Conservation (phyloP, 441 rosid species). For the Corymbia citriodora region DNA sequence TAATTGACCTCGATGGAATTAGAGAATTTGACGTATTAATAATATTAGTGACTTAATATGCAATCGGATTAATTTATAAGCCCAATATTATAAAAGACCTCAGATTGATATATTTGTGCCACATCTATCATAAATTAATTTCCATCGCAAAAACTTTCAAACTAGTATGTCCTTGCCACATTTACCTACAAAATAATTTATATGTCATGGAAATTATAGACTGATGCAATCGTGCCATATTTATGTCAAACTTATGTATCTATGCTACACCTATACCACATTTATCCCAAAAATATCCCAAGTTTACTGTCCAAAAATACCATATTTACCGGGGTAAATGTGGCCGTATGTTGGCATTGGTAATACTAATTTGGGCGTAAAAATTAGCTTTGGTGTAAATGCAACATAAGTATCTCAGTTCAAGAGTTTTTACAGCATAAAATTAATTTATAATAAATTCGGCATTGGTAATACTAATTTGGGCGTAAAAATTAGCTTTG, state of each 20-base stretch:
- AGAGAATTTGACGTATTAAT: not conserved
- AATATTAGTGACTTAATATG: not conserved
- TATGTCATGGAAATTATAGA: too few relatives aligned
- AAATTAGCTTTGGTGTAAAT: not conserved
- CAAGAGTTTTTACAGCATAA: too few relatives aligned
- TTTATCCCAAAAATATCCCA: not conserved
- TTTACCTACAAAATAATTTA: too few relatives aligned
- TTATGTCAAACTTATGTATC: too few relatives aligned
- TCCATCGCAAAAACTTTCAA: too few relatives aligned
- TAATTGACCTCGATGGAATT: not conserved
- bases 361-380: not conserved
- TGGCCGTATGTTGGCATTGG: rapidly evolving
- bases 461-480: too few relatives aligned
- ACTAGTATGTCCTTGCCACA: rapidly evolving
- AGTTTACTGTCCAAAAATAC: rapidly evolving
- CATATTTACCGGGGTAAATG: not conserved
- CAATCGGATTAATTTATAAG: not conserved
- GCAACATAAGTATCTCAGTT: too few relatives aligned
- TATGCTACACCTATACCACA: not conserved
- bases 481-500: too few relatives aligned
- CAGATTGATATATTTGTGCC: rapidly evolving
- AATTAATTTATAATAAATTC: too few relatives aligned
- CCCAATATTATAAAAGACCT: too few relatives aligned
- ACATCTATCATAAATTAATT: too few relatives aligned
- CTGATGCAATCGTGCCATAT: rapidly evolving